These are phyloP conservation scores for Alternaria sp. DNA, from an alignment of 2,329 filamentous ascomycete species.

Conservation along the genomic window DNA sequence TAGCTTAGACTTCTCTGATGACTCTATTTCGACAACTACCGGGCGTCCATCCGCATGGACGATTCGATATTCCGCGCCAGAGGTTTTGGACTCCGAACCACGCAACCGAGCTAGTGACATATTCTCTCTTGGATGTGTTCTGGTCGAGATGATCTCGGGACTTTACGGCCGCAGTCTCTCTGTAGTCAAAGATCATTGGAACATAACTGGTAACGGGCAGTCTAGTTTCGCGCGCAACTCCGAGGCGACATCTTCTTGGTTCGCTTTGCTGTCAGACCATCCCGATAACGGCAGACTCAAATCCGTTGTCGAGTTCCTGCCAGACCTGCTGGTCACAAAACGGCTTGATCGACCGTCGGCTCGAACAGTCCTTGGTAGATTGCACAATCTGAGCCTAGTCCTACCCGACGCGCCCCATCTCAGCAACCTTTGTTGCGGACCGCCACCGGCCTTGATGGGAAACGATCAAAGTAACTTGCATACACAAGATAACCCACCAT, in stretches of 20 bases:
- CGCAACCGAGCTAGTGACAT: background rate
- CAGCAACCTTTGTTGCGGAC: no score
- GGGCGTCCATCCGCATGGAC: background rate
- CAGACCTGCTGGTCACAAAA: background rate
- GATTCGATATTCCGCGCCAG: background rate
- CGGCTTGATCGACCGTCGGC: background rate
- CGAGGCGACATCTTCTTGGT: background rate
- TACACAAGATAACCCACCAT: no score
- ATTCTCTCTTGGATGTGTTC: background rate
- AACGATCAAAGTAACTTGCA: no score
- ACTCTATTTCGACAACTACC: background rate
- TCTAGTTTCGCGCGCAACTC: background rate
- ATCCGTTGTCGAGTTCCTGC: background rate
- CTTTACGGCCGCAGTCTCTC: background rate
- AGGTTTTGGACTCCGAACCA: background rate
- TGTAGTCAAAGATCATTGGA: background rate
- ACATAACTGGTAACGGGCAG: background rate
- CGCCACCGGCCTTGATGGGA: no score
- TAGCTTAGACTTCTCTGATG: background rate
- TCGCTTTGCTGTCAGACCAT: background rate
- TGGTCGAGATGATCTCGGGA: background rate
- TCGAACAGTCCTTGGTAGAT: background rate
- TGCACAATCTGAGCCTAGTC: fast-evolving
- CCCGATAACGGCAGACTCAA: background rate
- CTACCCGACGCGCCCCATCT: fast-evolving